Percentiles rank a stretch among this genome's conserved stretches.
Evolutionary conservation across 176 grass and related monocot genomes (phyloP).

Genomic region (Musa troglodytarum): DNA sequence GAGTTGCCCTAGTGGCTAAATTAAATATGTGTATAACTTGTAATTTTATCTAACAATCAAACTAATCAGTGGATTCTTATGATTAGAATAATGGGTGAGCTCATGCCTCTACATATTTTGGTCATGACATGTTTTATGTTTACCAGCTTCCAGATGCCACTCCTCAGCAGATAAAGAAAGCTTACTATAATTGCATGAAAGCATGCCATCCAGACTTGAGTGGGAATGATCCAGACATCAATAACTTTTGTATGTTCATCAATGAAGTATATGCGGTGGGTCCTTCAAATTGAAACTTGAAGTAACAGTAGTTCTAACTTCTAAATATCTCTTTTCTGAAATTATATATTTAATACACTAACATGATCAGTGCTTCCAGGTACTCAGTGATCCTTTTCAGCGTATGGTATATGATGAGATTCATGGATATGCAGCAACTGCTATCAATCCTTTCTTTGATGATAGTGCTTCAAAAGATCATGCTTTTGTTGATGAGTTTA

Average conservation of each 20-base stretch:
- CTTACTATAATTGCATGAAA: constrained; percentile 95
- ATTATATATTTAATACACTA: constrained; percentile 27
- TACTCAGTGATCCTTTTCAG: constrained; percentile 75
- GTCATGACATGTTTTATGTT: constrained; percentile 10
- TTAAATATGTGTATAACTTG: not conserved
- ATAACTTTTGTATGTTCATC: constrained; percentile 79
- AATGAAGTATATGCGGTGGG: constrained; percentile 86
- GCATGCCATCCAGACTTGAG: constrained; percentile 77
- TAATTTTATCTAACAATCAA: not conserved
- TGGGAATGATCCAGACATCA: constrained; percentile 61
- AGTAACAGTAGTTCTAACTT: not conserved
- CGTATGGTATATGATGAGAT: constrained; percentile 78
- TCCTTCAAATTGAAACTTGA: not conserved
- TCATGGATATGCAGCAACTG: constrained; percentile 62
- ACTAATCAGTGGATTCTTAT: not conserved
- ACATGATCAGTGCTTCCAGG: constrained; percentile 42
- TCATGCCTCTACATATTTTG: not conserved
- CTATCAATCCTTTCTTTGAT: constrained; percentile 81
- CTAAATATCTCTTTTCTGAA: not conserved
- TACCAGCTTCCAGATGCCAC: constrained; percentile 77
- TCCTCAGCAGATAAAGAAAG: constrained; percentile 81
- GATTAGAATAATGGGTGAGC: not conserved
- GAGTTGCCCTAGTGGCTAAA: not conserved
- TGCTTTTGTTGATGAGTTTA: constrained; percentile 86
- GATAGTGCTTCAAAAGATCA: constrained; percentile 65